phyloP scores from a whole-genome alignment of 2,329 filamentous ascomycete genomes.

The Alternaria sp. region DNA sequence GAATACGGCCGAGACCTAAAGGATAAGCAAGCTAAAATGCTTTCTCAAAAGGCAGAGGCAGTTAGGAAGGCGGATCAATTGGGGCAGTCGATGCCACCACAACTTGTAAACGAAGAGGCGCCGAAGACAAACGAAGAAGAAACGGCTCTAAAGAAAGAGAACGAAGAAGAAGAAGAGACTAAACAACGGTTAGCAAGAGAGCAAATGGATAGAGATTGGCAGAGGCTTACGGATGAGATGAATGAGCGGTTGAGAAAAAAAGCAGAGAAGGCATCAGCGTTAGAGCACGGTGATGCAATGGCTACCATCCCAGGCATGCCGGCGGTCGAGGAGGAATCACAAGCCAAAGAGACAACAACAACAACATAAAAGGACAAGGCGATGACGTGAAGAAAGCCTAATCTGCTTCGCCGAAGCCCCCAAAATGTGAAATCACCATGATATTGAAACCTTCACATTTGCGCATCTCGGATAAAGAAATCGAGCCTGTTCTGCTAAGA shows the following conservation, averaged over 20 bases:
- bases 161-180: neutral
- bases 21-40: neutral
- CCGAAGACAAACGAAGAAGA: neutral
- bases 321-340: neutral
- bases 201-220: conserved; percentile 5
- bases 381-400: neutral
- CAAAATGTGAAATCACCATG: neutral
- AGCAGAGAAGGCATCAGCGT: conserved; percentile 1
- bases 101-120: neutral
- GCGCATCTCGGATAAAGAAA: conserved; percentile 13
- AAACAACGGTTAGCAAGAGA: neutral
- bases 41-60: conserved; percentile 22
- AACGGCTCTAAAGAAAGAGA: neutral
- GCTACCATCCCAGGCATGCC: conserved; percentile 9
- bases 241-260: neutral
- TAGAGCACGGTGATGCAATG: conserved; percentile 5
- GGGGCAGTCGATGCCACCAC: neutral
- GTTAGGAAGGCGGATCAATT: conserved; percentile 19
- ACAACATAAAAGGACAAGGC: neutral
- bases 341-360: neutral
- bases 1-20: conserved; percentile 22
- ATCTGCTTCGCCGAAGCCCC: neutral
- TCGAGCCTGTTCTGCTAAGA: conserved; percentile 38
- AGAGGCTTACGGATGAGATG: neutral
- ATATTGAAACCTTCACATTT: neutral